Conservation (phyloP, 768 basidiomycete species). For the Lyophyllum shimeji region DNA sequence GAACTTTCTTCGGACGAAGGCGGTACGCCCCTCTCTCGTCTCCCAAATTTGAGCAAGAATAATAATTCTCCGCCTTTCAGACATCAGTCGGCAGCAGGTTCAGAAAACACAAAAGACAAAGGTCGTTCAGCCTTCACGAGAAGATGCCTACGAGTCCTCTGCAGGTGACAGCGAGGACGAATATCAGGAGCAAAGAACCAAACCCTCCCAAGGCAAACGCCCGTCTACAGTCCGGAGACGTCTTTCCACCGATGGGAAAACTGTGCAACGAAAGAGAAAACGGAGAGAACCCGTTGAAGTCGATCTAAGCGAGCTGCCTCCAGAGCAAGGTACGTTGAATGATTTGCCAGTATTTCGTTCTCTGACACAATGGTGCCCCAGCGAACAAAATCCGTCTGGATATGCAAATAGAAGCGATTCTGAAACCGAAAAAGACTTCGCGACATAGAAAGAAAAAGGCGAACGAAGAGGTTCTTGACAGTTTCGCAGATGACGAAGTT, state of each 20-base stretch:
- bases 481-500: constrained; percentile 88
- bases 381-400: constrained; percentile 78
- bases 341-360: neutral
- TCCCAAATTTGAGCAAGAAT: neutral
- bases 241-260: constrained; percentile 26
- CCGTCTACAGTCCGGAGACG: constrained; percentile 22
- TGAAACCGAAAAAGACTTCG: constrained; percentile 74
- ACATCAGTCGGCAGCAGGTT: constrained; percentile 42
- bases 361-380: constrained; percentile 27
- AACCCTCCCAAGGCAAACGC: constrained; percentile 29
- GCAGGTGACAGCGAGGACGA: constrained; percentile 50
- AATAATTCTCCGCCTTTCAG: constrained; percentile 21
- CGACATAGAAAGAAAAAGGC: constrained; percentile 71
- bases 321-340: constrained; percentile 65
- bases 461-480: constrained; percentile 83
- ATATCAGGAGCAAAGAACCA: constrained; percentile 39
- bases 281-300: constrained; percentile 60
- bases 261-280: constrained; percentile 49
- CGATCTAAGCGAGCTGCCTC: constrained; percentile 67
- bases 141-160: constrained; percentile 57
- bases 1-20: constrained; percentile 82
- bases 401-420: constrained; percentile 82
- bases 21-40: constrained; percentile 25
- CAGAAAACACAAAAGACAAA: constrained; percentile 31
- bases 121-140: constrained; percentile 35